phyloP scores from a whole-genome alignment of 768 basidiomycete genomes.

The Calocybe gangraenosa region DNA sequence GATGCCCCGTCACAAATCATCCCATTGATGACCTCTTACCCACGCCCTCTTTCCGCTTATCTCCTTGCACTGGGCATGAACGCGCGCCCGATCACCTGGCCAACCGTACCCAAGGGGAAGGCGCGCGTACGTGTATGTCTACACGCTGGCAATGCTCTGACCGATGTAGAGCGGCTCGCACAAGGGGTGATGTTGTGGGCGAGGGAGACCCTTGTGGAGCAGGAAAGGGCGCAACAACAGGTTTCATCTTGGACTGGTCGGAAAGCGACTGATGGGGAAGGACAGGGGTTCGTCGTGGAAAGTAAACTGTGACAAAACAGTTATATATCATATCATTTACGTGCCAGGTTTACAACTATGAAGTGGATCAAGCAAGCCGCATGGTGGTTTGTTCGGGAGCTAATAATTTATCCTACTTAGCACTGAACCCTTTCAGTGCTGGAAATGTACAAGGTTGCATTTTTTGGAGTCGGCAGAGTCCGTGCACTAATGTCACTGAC shows the following conservation, averaged over 20 bases:
- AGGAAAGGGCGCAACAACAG: neutral
- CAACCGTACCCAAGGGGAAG: slow-evolving; percentile 84
- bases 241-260: neutral
- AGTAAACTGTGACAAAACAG: neutral
- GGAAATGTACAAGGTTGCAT: too few species aligned
- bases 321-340: too few species aligned
- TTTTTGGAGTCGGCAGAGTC: too few species aligned
- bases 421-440: too few species aligned
- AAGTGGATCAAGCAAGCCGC: too few species aligned
- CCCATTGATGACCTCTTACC: slow-evolving; percentile 73
- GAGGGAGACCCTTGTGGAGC: slow-evolving; percentile 26
- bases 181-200: slow-evolving; percentile 48
- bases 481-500: too few species aligned
- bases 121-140: slow-evolving; percentile 88
- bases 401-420: too few species aligned
- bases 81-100: slow-evolving; percentile 77
- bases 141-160: slow-evolving; percentile 67
- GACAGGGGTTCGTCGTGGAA: neutral
- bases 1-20: slow-evolving; percentile 64
- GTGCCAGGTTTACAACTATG: too few species aligned
- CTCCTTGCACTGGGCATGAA: slow-evolving; percentile 54
- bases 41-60: slow-evolving; percentile 71
- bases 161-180: slow-evolving; percentile 59
- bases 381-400: too few species aligned
- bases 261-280: neutral